Conservation (phyloP, 163 green algal genomes). For the Coccomyxa subellipsoidea region DNA sequence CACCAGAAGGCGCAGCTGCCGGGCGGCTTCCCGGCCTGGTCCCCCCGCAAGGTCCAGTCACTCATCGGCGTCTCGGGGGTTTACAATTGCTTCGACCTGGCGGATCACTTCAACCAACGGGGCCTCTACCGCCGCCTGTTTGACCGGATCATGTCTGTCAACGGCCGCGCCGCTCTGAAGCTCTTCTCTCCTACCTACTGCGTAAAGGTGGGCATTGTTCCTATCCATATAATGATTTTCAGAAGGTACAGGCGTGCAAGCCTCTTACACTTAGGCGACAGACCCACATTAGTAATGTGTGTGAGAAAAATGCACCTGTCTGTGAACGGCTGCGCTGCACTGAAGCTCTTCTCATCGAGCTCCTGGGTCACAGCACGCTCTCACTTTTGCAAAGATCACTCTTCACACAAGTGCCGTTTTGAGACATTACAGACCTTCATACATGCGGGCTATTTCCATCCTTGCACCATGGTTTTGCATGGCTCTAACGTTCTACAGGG, state of each 20-base stretch:
- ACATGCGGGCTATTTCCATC: too few species aligned
- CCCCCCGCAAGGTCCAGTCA: constrained; percentile 34
- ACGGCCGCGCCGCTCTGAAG: constrained; percentile 45
- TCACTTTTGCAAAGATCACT: too few species aligned
- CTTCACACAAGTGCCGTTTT: too few species aligned
- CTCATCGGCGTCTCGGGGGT: constrained; percentile 76
- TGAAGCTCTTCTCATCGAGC: background rate
- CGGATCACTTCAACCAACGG: constrained; percentile 78
- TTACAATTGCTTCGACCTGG: constrained; percentile 72
- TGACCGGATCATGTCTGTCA: constrained; percentile 49
- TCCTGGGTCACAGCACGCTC: background rate
- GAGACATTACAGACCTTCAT: too few species aligned
- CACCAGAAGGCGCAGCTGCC: constrained; percentile 23
- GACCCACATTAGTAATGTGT: background rate
- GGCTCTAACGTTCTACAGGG: too few species aligned
- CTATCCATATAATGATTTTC: background rate
- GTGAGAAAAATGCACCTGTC: background rate
- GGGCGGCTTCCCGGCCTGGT: constrained; percentile 18
- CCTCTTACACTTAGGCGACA: background rate
- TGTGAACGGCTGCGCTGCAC: background rate
- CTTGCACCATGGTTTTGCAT: too few species aligned
- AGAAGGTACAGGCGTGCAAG: background rate
- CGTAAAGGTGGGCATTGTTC: constrained; percentile 10
- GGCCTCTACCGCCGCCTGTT: constrained; percentile 72
- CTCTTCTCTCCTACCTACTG: constrained; percentile 49